Evolutionary conservation across 192 early-diverging fungal species (phyloP).

Genomic region (Coemansia sp.): DNA sequence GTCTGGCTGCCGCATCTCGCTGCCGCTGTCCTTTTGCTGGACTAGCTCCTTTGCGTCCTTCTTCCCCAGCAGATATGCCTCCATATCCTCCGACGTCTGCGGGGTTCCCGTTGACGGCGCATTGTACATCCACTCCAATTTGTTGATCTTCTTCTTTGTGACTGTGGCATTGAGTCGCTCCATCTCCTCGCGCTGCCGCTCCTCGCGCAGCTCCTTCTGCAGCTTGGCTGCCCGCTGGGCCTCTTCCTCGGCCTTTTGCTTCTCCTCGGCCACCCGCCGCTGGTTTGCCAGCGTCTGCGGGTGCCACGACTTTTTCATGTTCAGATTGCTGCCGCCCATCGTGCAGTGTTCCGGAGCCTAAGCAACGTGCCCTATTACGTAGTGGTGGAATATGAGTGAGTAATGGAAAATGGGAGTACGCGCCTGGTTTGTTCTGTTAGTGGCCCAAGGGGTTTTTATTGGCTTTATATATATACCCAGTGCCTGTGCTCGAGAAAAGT

Average conservation of each 20-base stretch:
- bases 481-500: no score
- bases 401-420: no score
- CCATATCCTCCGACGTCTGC: constrained; percentile 68
- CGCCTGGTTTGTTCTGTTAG: no score
- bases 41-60: constrained; percentile 68
- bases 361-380: not conserved
- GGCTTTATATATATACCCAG: no score
- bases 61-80: constrained; percentile 88
- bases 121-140: constrained; percentile 96
- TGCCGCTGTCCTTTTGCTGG: constrained; percentile 21
- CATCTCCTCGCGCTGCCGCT: constrained; percentile 82
- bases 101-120: constrained; percentile 41
- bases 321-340: constrained; percentile 55
- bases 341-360: not conserved
- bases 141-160: constrained; percentile 62
- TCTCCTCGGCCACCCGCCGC: constrained; percentile 55
- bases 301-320: constrained; percentile 98
- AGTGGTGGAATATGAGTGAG: no score
- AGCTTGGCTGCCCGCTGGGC: constrained; percentile 81
- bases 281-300: constrained; percentile 86
- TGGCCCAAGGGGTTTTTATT: no score
- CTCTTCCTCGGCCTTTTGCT: constrained; percentile 76
- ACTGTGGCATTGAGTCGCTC: constrained; percentile 67
- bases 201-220: constrained; percentile 86
- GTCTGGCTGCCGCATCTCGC: not conserved